These are phyloP conservation scores for Nissolia schottii DNA, from an alignment of 306 rosid species.

Conservation along the genomic window DNA sequence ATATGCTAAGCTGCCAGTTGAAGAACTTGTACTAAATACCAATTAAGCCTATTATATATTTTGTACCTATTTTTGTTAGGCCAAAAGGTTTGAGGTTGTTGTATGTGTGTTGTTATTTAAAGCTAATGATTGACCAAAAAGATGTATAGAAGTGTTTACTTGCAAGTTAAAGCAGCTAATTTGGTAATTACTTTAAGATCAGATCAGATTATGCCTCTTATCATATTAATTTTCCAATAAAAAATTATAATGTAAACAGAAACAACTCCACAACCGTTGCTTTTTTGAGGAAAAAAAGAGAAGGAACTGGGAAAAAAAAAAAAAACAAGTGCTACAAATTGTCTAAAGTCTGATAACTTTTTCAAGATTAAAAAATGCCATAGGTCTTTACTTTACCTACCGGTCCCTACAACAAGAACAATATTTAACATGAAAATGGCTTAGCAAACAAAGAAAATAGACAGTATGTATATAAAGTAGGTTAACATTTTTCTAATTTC, in stretches of 20 bases:
- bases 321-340: conserved; percentile 23
- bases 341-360: conserved; percentile 49
- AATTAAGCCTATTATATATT: neutral
- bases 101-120: neutral
- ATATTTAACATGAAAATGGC: conserved; percentile 20
- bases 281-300: conserved; percentile 14
- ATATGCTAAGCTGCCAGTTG: neutral
- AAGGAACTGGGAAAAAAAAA: conserved; percentile 24
- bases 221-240: neutral
- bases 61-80: neutral
- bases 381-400: conserved; percentile 5
- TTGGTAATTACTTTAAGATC: conserved; percentile 4
- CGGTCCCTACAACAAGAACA: conserved; percentile 34
- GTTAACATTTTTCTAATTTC: neutral
- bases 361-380: conserved; percentile 26
- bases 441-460: conserved; percentile 4
- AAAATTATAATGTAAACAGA: conserved; percentile 13
- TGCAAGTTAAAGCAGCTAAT: conserved; percentile 24
- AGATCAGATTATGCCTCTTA: neutral
- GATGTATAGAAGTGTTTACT: neutral
- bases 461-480: neutral
- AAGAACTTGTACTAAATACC: neutral
- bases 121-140: neutral
- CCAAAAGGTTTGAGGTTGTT: neutral
- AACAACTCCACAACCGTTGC: conserved; percentile 16